Evolutionary conservation across 2,329 filamentous ascomycete species (phyloP).

Genomic region (Diaporthe humulicola): DNA sequence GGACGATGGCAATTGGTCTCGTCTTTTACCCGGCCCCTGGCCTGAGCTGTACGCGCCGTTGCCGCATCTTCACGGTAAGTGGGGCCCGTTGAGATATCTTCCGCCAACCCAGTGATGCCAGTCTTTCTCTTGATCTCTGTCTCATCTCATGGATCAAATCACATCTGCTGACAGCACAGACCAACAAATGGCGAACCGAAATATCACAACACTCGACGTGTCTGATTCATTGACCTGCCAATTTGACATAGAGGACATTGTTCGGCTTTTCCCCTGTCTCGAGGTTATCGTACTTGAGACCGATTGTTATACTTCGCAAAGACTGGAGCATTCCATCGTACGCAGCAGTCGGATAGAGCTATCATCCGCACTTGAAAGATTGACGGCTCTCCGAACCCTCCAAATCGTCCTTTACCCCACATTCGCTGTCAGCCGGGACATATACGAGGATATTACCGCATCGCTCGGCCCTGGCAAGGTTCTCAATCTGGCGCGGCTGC

Average conservation of each 20-base stretch:
- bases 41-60: too few relatives aligned
- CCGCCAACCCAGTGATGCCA: background rate
- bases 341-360: background rate
- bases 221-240: rapidly evolving
- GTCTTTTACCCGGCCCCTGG: background rate
- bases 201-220: background rate
- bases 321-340: background rate
- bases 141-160: background rate
- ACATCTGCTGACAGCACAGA: background rate
- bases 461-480: background rate
- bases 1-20: background rate
- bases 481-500: background rate
- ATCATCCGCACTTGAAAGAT: background rate
- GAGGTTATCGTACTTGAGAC: background rate
- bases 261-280: background rate
- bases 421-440: too few relatives aligned
- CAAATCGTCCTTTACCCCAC: background rate
- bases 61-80: background rate
- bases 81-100: background rate
- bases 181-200: background rate
- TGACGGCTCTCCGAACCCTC: background rate
- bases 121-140: background rate
- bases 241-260: background rate
- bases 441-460: background rate
- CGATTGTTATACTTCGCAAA: background rate